Conservation (phyloP, 805 yeast species). For the Wickerhamiella alocasiicola region DNA sequence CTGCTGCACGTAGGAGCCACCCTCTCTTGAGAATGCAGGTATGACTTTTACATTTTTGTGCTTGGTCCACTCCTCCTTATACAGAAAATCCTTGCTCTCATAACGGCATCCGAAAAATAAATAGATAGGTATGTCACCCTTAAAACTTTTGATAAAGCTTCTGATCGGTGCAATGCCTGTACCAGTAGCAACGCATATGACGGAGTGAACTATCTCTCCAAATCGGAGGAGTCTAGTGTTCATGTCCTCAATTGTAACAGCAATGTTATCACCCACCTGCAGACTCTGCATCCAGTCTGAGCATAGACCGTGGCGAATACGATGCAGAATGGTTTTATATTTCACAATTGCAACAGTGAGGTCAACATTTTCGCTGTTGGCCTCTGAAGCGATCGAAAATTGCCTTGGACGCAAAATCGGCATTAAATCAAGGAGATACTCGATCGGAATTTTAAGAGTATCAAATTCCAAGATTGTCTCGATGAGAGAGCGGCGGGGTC, state of each 20-base stretch:
- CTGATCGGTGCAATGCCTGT: constrained; percentile 95
- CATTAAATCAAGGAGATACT: constrained; percentile 60
- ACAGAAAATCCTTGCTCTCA: constrained; percentile 54
- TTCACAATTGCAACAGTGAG: constrained; percentile 75
- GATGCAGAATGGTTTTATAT: constrained; percentile 67
- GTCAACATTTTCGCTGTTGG: constrained; percentile 33
- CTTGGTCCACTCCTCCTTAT: constrained; percentile 40
- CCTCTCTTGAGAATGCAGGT: constrained; percentile 37
- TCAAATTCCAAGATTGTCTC: constrained; percentile 78
- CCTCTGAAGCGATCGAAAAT: constrained; percentile 67
- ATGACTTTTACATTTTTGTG: constrained; percentile 28
- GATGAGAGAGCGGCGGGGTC: constrained; percentile 78
- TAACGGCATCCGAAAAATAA: constrained; percentile 69
- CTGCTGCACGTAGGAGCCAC: constrained; percentile 66
- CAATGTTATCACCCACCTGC: constrained; percentile 35
- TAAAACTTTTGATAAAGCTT: constrained; percentile 36
- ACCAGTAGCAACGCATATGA: constrained; percentile 79
- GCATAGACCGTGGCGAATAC: constrained; percentile 70
- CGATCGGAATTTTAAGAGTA: constrained; percentile 61
- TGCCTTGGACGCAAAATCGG: constrained; percentile 71
- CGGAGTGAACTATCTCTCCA: constrained; percentile 33
- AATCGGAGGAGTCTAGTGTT: constrained; percentile 22
- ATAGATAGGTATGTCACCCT: constrained; percentile 28
- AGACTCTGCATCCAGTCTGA: constrained; percentile 58
- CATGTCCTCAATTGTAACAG: constrained; percentile 34